A percentile compares a stretch with the other conserved stretches of the same genome.
Evolutionary conservation across 257 asterid genomes (phyloP).

Genomic region (Handroanthus guayacan): DNA sequence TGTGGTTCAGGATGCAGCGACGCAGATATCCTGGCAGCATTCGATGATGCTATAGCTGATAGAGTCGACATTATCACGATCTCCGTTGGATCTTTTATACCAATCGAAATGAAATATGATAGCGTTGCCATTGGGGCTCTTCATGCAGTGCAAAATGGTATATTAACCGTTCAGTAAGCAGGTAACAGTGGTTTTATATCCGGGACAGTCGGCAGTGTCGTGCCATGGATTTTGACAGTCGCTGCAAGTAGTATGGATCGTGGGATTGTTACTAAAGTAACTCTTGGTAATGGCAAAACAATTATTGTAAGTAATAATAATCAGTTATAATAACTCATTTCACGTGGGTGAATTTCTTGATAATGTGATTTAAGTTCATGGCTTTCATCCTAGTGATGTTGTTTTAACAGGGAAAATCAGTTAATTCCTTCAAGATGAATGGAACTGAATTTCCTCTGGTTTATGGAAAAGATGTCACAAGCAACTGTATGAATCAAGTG

Average conservation of each 20-base stretch:
- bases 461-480: slow-evolving; percentile 38
- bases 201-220: slow-evolving; percentile 29
- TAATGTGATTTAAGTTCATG: background rate
- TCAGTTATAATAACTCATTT: background rate
- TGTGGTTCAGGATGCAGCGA: slow-evolving; percentile 38
- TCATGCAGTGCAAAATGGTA: slow-evolving; percentile 44
- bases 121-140: slow-evolving; percentile 48
- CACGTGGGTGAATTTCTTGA: background rate
- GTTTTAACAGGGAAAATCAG: slow-evolving; percentile 42
- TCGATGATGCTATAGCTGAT: slow-evolving; percentile 48
- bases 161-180: slow-evolving; percentile 48
- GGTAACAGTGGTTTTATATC: slow-evolving; percentile 40
- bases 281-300: slow-evolving; percentile 51
- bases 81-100: slow-evolving; percentile 21
- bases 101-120: slow-evolving; percentile 7
- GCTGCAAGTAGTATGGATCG: slow-evolving; percentile 52
- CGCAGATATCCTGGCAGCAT: slow-evolving; percentile 37
- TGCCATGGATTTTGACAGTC: slow-evolving; percentile 55
- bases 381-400: background rate
- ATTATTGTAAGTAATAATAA: slow-evolving; percentile 32
- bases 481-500: slow-evolving; percentile 21
- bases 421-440: slow-evolving; percentile 43
- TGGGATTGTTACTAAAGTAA: slow-evolving; percentile 41
- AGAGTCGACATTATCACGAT: slow-evolving; percentile 47
- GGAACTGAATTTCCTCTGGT: slow-evolving; percentile 41